These are phyloP conservation scores for Leccinum proximum DNA, from an alignment of 1,284 basidiomycete genomes.

Conservation along the genomic window DNA sequence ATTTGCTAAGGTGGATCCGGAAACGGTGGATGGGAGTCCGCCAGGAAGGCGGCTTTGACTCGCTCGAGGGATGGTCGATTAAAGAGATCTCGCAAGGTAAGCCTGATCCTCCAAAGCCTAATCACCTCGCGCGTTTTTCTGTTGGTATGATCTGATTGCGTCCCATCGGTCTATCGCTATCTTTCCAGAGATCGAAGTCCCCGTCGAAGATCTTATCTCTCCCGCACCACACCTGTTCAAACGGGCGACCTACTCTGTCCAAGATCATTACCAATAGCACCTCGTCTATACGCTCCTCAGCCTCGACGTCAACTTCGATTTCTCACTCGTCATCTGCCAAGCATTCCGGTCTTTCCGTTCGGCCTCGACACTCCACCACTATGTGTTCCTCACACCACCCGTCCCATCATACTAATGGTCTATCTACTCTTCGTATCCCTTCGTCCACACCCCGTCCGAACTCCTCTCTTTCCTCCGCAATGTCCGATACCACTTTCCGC, in stretches of 20 bases:
- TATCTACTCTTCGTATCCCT: conserved; percentile 32
- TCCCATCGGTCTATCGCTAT: neutral
- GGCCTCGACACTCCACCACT: conserved; percentile 17
- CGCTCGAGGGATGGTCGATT: conserved; percentile 80
- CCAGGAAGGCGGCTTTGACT: conserved; percentile 77
- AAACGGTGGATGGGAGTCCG: conserved; percentile 77
- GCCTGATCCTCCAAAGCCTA: conserved; percentile 21
- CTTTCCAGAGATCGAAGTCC: conserved; percentile 71
- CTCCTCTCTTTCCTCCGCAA: conserved; percentile 46
- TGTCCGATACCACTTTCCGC: conserved; percentile 53
- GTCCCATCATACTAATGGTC: conserved; percentile 24
- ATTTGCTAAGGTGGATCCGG: conserved; percentile 62
- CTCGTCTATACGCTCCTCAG: conserved; percentile 30
- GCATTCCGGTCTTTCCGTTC: conserved; percentile 15
- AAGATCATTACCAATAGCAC: conserved; percentile 27
- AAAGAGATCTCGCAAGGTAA: conserved; percentile 85
- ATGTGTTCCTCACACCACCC: conserved; percentile 24
- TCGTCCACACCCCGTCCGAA: conserved; percentile 38
- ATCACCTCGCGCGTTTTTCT: neutral
- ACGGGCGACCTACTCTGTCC: conserved; percentile 26
- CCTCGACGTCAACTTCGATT: conserved; percentile 5
- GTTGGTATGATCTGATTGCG: neutral
- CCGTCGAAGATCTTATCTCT: conserved; percentile 67
- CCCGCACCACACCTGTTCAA: conserved; percentile 27
- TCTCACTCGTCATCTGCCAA: conserved; percentile 11